These are phyloP conservation scores for Dendrostoma leiphaemia DNA, from an alignment of 2,329 filamentous ascomycete species.

Conservation along the genomic window DNA sequence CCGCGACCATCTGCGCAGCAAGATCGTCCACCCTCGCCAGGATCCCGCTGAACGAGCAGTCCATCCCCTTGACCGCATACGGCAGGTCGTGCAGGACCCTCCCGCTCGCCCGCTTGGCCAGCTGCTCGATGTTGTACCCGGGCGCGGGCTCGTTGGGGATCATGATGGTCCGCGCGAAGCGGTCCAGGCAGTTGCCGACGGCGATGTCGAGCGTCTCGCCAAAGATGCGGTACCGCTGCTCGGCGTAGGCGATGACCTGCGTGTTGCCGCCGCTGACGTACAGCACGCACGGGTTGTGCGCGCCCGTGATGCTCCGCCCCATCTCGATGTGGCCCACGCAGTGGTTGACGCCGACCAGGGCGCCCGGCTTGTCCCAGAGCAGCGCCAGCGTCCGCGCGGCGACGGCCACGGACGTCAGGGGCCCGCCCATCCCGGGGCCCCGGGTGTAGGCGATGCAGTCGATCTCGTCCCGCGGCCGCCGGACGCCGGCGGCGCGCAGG, in stretches of 20 bases:
- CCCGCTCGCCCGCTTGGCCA: conserved; percentile 68
- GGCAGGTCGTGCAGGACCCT: conserved; percentile 79
- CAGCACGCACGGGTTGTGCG: conserved; percentile 86
- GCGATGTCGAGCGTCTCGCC: conserved; percentile 97
- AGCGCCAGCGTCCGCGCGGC: conserved; percentile 78
- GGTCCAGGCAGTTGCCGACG: conserved; percentile 94
- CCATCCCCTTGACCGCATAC: conserved; percentile 98
- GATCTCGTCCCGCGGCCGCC: conserved; percentile 57
- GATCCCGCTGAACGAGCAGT: conserved; percentile 93
- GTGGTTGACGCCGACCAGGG: conserved; percentile 92
- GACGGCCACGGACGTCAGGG: conserved; percentile 81
- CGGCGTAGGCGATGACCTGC: conserved; percentile 52
- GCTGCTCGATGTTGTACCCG: conserved; percentile 96
- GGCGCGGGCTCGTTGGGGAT: conserved; percentile 96
- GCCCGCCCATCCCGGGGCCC: conserved; percentile 95
- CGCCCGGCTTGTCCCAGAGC: conserved; percentile 72
- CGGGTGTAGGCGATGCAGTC: conserved; percentile 95
- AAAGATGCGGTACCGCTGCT: conserved; percentile 94
- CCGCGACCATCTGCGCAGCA: conserved; percentile 62
- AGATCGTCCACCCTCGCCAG: conserved; percentile 79
- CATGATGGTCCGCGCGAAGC: conserved; percentile 85
- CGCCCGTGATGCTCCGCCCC: conserved; percentile 89
- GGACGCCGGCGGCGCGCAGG: conserved; percentile 65
- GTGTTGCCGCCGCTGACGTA: conserved; percentile 76
- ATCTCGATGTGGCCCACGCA: conserved; percentile 99